These are phyloP conservation scores for Peniophora sp. DNA, from an alignment of 1,284 basidiomycete genomes.

Conservation along the genomic window DNA sequence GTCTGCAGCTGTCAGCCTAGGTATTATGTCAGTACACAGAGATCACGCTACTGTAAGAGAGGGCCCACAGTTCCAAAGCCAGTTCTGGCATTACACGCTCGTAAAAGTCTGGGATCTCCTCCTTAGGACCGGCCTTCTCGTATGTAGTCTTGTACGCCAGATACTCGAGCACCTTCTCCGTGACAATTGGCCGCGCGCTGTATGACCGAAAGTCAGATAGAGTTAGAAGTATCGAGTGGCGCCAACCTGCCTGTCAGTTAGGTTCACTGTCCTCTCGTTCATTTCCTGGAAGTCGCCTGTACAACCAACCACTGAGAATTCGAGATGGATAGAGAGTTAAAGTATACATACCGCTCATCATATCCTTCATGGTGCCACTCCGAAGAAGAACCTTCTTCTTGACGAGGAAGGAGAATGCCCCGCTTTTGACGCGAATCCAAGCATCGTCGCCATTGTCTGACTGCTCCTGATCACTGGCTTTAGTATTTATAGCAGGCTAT, in stretches of 20 bases:
- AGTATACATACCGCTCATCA: constrained; percentile 21
- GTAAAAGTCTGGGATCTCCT: constrained; percentile 72
- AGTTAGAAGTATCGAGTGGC: neutral
- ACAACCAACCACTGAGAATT: neutral
- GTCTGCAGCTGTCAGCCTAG: too few species aligned
- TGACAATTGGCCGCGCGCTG: constrained; percentile 53
- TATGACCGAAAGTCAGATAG: neutral
- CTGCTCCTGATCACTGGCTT: too few species aligned
- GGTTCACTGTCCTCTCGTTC: neutral
- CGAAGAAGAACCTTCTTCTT: constrained; percentile 45
- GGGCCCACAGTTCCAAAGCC: constrained; percentile 77
- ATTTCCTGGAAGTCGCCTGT: neutral
- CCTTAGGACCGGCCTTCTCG: constrained; percentile 46
- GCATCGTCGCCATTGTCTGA: constrained; percentile 28
- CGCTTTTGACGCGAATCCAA: constrained; percentile 59
- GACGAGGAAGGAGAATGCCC: constrained; percentile 53
- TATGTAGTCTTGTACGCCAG: constrained; percentile 73
- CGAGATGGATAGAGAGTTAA: neutral
- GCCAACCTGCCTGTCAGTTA: neutral
- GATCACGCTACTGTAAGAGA: too few species aligned
- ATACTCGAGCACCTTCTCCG: constrained; percentile 80
- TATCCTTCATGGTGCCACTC: constrained; percentile 49
- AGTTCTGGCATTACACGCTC: constrained; percentile 77
- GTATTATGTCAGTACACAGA: too few species aligned
- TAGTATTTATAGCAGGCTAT: too few species aligned